Evolutionary conservation across 495 filamentous ascomycete species (phyloP).

Genomic region (Penicillium coffeae): DNA sequence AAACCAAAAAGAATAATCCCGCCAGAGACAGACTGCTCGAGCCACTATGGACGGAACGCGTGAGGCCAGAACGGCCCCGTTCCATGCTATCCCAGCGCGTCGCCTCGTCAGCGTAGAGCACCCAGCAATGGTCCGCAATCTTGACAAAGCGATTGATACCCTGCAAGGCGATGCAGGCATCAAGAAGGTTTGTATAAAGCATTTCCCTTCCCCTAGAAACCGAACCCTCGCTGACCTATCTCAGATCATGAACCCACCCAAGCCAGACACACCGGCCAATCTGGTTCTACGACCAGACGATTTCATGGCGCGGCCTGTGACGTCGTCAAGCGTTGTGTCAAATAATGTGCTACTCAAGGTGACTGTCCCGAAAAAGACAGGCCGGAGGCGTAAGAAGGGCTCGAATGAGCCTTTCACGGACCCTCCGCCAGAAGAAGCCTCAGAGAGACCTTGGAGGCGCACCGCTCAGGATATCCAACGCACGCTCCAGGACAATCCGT

Average conservation of each 20-base stretch:
- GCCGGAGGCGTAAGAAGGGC: constrained; percentile 76
- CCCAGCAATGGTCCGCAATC: constrained; percentile 75
- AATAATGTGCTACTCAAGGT: constrained; percentile 84
- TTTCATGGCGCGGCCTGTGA: constrained; percentile 66
- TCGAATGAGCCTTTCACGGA: constrained; percentile 59
- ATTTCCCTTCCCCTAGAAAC: too few species aligned
- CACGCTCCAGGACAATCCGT: constrained; percentile 67
- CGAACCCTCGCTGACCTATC: too few species aligned
- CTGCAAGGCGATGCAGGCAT: constrained; percentile 66
- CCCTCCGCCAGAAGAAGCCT: constrained; percentile 5
- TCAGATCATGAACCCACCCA: constrained; percentile 45
- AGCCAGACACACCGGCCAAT: constrained; percentile 39
- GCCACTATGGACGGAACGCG: constrained; percentile 16
- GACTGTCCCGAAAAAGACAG: constrained; percentile 80
- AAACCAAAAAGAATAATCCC: not conserved
- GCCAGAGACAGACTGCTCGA: too few species aligned
- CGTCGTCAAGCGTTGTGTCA: constrained; percentile 64
- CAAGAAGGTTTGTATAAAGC: constrained; percentile 58
- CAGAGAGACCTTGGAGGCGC: constrained; percentile 16
- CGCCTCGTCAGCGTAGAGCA: constrained; percentile 79
- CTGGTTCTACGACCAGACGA: constrained; percentile 75
- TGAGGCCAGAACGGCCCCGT: constrained; percentile 42
- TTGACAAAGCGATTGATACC: constrained; percentile 77
- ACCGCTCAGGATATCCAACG: constrained; percentile 49
- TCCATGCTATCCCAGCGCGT: constrained; percentile 57